These are phyloP conservation scores for Echium plantagineum DNA, from an alignment of 257 asterid genomes.

Conservation along the genomic window DNA sequence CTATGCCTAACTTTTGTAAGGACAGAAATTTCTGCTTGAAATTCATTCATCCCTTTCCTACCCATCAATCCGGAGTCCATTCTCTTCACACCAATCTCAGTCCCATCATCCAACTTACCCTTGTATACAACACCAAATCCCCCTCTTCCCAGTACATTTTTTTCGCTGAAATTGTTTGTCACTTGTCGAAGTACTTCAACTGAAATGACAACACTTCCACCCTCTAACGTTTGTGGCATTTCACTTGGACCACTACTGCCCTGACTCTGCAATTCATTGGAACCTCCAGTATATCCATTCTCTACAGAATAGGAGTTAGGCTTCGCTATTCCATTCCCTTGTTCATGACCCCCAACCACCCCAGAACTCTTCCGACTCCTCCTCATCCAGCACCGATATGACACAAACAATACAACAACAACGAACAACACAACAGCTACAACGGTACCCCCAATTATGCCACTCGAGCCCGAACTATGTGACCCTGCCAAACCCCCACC, in stretches of 20 bases:
- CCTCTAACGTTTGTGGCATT: conserved; percentile 25
- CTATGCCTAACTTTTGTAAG: conserved; percentile 70
- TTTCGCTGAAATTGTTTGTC: conserved; percentile 46
- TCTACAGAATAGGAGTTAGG: conserved; percentile 21
- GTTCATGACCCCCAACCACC: conserved; percentile 43
- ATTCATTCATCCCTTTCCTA: conserved; percentile 50
- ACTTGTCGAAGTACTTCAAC: conserved; percentile 52
- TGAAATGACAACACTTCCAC: conserved; percentile 29
- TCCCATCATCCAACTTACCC: conserved; percentile 61
- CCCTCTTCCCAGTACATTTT: conserved; percentile 56
- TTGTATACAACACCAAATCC: conserved; percentile 79
- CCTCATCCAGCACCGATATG: conserved; percentile 50
- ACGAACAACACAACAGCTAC: conserved; percentile 52
- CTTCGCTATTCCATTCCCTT: conserved; percentile 48
- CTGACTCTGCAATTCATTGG: neutral
- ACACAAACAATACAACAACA: conserved; percentile 56
- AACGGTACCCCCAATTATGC: conserved; percentile 66
- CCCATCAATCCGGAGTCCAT: conserved; percentile 46
- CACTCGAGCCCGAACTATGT: conserved; percentile 32
- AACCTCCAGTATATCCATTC: conserved; percentile 30
- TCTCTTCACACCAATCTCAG: conserved; percentile 74
- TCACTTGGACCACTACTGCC: conserved; percentile 23
- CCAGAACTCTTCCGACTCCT: conserved; percentile 36
- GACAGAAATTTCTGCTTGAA: conserved; percentile 79
- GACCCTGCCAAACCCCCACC: conserved; percentile 26